Evolutionary conservation across 1,139 yeast species (phyloP), one percentile per base, ranked within the genome.

Genomic region (Kodamaea fungicola): DNA sequence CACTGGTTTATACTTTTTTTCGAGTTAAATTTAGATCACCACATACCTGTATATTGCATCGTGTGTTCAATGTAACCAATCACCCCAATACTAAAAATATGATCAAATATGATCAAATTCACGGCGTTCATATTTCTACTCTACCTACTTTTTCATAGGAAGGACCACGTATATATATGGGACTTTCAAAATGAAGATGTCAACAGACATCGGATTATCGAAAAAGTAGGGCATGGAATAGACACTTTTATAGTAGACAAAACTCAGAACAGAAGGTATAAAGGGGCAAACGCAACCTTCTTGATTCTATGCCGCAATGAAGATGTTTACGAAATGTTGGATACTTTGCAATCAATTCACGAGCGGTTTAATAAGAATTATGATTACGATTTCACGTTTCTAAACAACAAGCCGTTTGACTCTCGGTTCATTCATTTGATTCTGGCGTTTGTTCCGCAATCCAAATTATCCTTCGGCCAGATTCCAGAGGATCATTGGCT

Each of bases 341-440:
- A 47, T 12, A 51, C 61, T 3, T 43, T 57, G 12, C 45, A 46
- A 16, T 49, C 42, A 34, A 38, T 49, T 37, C 51, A 55, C 32
- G 51, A 48, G 12, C 40, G 48, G 22, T 55, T 48, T 42, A 54
- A 55, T 28, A 25, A 41, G 39, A 37, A 43, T 25, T 54, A 32
- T 43, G 45, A 58, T 37, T 62, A 65, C 42, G 70, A 65, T 39
- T 65, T 56, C 51, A 62, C 64, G 3, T 63, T 65, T 45, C 45
- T 65, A 8, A 66, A 66, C 44, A 67, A 66, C 42, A 50, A 51
- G 33, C 59, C 60, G 3, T 66, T 66, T 37, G 42, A 49, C 13
- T 41, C 39, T 3, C 52, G 50, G n/a, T 64, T 66, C 42, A 52
- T 59, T 4, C 44, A 43, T 32, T 37, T 49, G 8, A 40, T 64